Base-by-base conservation (phyloP, 169 alveolate genomes). In the Toxoplasma gondii region DNA sequence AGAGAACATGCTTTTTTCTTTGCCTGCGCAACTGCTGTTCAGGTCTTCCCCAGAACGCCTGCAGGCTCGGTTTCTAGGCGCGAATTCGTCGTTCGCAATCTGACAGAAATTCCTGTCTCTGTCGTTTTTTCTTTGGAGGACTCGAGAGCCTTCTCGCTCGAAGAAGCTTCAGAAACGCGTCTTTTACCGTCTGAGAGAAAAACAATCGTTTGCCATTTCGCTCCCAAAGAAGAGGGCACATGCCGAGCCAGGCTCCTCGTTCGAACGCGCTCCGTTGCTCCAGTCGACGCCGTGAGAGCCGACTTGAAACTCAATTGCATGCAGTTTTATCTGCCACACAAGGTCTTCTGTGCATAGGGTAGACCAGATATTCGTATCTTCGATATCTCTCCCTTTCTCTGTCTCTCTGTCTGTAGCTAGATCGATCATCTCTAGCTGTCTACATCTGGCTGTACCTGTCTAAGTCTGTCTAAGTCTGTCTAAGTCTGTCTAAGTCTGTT, bases 41-140 rank as follows among this genome's bases (percentile, higher is more conserved):
- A 86, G 78, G 34, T n/a, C 41, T 86, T 86, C 91, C 91, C 91
- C 43, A 34, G 38, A 29, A 86, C 91, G 9, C 58, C 69, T 5
- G 39, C 91, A 43, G 91, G 91, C n/a, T 44, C 58, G 0, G 80
- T 29, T n/a, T 29, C 78, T 9, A 49, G 70, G 80, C 41, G 43
- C 17, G 53, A 29, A 44, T 0, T 86, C 36, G 1, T 27, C 80
- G 44, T 86, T 19, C 91, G 91, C 31, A 86, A 86, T 43, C 10
- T 45, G 69, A 86, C 91, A 10, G 91, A 86, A 67, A 45, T 49
- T 45, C 91, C 91, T 27, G 9, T 86, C 58, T 17, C n/a, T n/a
- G 44, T 53, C 41, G 53, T 78, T 2, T 2, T 9, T 39, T 22
- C 78, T 67, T 78, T 86, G 34, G 86, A 31, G 86, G n/a, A 38